Evolutionary conservation across 1,284 basidiomycete genomes (phyloP).

Genomic region (Pseudozyma thailandica): DNA sequence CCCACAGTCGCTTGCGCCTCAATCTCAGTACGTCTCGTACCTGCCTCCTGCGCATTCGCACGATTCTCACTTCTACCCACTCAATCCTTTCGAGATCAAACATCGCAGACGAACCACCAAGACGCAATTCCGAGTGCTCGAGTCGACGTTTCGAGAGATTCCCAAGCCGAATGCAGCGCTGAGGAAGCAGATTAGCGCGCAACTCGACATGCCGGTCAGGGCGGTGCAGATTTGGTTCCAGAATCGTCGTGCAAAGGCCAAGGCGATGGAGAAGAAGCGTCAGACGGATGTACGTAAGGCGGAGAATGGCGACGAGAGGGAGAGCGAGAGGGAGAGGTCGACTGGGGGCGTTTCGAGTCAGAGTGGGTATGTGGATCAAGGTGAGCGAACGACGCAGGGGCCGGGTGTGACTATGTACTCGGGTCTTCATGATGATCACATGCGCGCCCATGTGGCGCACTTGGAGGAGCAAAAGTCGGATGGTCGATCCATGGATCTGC

Average conservation of each 20-base stretch:
- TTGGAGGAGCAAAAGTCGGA: neutral
- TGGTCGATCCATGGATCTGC: slow-evolving; percentile 17
- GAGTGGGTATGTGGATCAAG: slow-evolving; percentile 5
- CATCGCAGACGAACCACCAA: slow-evolving; percentile 60
- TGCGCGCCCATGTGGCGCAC: neutral
- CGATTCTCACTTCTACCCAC: slow-evolving; percentile 40
- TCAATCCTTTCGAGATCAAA: slow-evolving; percentile 63
- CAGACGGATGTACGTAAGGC: neutral
- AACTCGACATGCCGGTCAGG: slow-evolving; percentile 58
- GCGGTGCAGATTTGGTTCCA: slow-evolving; percentile 63
- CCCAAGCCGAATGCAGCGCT: slow-evolving; percentile 58
- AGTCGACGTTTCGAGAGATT: slow-evolving; percentile 55
- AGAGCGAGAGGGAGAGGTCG: slow-evolving; percentile 4
- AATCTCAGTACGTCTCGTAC: slow-evolving; percentile 36
- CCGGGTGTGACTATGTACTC: slow-evolving; percentile 1
- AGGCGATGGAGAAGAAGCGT: slow-evolving; percentile 51
- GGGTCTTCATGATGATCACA: slow-evolving; percentile 2
- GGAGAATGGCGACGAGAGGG: neutral
- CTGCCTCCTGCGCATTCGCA: slow-evolving; percentile 14
- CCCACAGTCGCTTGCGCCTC: slow-evolving; percentile 1
- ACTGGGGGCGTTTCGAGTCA: slow-evolving; percentile 7
- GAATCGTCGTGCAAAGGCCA: slow-evolving; percentile 60
- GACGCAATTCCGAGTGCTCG: slow-evolving; percentile 58
- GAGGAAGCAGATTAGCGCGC: slow-evolving; percentile 49
- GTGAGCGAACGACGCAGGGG: slow-evolving; percentile 5